A percentile compares a stretch with the other conserved stretches of the same genome.
Conservation (phyloP, 2,329 filamentous ascomycete genomes). For the Elsinoe australis region DNA sequence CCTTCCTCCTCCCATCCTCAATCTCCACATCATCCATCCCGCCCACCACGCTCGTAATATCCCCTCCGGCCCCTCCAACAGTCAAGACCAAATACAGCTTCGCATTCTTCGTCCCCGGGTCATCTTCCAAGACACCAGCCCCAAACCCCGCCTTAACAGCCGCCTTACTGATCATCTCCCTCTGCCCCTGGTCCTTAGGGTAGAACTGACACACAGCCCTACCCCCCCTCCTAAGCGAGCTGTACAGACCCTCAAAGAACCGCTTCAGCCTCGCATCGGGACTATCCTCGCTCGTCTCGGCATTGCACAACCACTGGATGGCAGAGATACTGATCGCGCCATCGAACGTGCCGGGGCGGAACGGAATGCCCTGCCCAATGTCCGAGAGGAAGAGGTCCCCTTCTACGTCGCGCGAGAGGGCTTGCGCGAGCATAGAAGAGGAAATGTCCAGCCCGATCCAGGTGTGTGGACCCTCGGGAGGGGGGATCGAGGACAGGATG, state of each 20-base stretch:
- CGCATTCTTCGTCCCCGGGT: slow-evolving; percentile 89
- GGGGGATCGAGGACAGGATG: slow-evolving; percentile 67
- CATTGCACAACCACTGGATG: slow-evolving; percentile 98
- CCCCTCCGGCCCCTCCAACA: slow-evolving; percentile 57
- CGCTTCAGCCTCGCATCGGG: slow-evolving; percentile 68
- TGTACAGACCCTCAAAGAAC: slow-evolving; percentile 92
- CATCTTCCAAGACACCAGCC: slow-evolving; percentile 88
- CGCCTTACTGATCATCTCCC: slow-evolving; percentile 83
- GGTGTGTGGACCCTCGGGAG: slow-evolving; percentile 71
- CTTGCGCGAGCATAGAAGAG: slow-evolving; percentile 92
- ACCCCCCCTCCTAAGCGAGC: slow-evolving; percentile 71
- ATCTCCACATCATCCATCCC: slow-evolving; percentile 81
- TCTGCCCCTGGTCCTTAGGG: slow-evolving; percentile 87
- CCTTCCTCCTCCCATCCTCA: slow-evolving; percentile 56
- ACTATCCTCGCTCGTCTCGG: slow-evolving; percentile 77
- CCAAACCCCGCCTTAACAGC: slow-evolving; percentile 93
- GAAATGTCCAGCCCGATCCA: slow-evolving; percentile 98
- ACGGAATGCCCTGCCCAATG: slow-evolving; percentile 91
- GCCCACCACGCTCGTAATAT: slow-evolving; percentile 84
- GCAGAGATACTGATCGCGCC: slow-evolving; percentile 91
- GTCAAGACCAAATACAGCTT: slow-evolving; percentile 96
- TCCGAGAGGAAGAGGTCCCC: slow-evolving; percentile 92
- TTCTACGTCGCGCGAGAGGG: slow-evolving; percentile 82
- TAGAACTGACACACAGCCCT: slow-evolving; percentile 92
- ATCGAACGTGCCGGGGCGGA: slow-evolving; percentile 85